phyloP scores from a whole-genome alignment of 2,329 filamentous ascomycete genomes.

The Mycogone perniciosa region DNA sequence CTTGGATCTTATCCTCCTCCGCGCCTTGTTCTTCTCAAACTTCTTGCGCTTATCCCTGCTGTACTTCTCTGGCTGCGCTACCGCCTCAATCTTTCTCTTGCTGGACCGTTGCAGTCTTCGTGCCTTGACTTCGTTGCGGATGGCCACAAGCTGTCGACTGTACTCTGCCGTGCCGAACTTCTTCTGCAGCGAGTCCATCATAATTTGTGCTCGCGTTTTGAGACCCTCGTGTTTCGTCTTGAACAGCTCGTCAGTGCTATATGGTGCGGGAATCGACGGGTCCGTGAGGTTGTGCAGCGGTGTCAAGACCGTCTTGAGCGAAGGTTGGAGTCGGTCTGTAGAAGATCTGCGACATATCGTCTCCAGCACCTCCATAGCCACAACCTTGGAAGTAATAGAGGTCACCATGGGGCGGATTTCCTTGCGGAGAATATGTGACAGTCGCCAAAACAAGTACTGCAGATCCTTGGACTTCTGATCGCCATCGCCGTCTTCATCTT shows the following conservation, averaged over 20 bases:
- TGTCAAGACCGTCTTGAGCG: slow-evolving; percentile 53
- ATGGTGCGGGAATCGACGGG: slow-evolving; percentile 63
- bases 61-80: slow-evolving; percentile 72
- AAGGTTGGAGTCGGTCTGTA: slow-evolving; percentile 49
- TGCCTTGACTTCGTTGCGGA: slow-evolving; percentile 65
- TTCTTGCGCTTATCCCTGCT: slow-evolving; percentile 76
- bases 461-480: slow-evolving; percentile 40
- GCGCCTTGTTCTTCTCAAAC: slow-evolving; percentile 76
- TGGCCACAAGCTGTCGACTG: slow-evolving; percentile 64
- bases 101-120: slow-evolving; percentile 66
- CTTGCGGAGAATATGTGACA: slow-evolving; percentile 72
- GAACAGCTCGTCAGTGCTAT: slow-evolving; percentile 65
- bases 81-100: slow-evolving; percentile 86
- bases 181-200: slow-evolving; percentile 77
- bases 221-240: slow-evolving; percentile 63
- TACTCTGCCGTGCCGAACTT: slow-evolving; percentile 77
- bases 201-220: slow-evolving; percentile 64
- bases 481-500: slow-evolving; percentile 38
- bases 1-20: slow-evolving; percentile 69
- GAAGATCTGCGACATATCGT: slow-evolving; percentile 60
- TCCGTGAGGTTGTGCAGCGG: slow-evolving; percentile 80
- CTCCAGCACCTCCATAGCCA: slow-evolving; percentile 67
- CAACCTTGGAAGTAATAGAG: slow-evolving; percentile 66
- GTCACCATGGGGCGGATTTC: slow-evolving; percentile 59
- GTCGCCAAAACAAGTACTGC: slow-evolving; percentile 69